Percentiles rank a stretch among this genome's conserved stretches.
phyloP scores from a whole-genome alignment of 2,329 filamentous ascomycete species.

The Fusarium kyushuense region DNA sequence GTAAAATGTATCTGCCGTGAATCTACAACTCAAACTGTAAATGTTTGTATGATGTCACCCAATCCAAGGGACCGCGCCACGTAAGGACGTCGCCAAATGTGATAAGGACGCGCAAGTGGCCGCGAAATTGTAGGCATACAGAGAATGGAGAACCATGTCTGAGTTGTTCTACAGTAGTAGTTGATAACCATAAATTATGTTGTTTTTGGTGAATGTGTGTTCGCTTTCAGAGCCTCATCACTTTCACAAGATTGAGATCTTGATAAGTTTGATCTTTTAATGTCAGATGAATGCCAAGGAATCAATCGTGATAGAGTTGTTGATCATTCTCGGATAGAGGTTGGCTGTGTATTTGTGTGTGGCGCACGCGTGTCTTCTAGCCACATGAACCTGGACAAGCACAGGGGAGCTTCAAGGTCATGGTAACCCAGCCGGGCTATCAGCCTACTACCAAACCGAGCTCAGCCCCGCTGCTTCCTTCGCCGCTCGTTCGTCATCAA shows the following conservation, averaged over 20 bases:
- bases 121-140: constrained; percentile 2
- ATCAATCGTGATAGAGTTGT: constrained; percentile 8
- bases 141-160: background rate
- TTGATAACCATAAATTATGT: too few relatives aligned
- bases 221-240: background rate
- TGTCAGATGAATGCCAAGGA: background rate
- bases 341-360: constrained; percentile 18
- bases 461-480: constrained; percentile 41
- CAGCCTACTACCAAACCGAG: too few relatives aligned
- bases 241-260: background rate
- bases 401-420: constrained; percentile 19
- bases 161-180: background rate
- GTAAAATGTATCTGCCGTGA: background rate
- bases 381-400: constrained; percentile 11
- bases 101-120: constrained; percentile 24
- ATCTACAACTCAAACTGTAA: background rate
- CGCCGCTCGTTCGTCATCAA: constrained; percentile 42
- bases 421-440: constrained; percentile 17
- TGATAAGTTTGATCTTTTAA: background rate
- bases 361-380: constrained; percentile 36
- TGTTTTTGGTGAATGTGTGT: background rate
- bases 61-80: constrained; percentile 25
- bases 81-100: constrained; percentile 26
- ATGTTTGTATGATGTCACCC: background rate
- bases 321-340: background rate